A percentile compares a stretch with the other conserved stretches of the same genome.
These are phyloP conservation scores for Dryas octopetala DNA, from an alignment of 306 rosid genomes.

Conservation along the genomic window DNA sequence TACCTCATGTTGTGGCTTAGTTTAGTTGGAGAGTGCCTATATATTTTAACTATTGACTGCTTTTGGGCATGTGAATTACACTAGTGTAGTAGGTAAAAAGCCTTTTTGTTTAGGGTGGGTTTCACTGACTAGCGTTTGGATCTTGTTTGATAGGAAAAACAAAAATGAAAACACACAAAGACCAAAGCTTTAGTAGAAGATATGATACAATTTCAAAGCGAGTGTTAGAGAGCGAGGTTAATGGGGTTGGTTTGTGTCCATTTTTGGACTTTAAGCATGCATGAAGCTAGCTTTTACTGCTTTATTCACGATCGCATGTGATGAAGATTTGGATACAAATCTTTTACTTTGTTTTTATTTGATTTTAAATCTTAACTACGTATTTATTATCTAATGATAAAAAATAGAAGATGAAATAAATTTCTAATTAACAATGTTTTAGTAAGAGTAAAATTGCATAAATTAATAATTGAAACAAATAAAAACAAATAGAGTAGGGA, in stretches of 20 bases:
- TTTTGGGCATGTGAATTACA: not conserved
- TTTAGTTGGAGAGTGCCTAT: not conserved
- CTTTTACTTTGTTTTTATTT: too few species aligned
- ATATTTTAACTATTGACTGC: not conserved
- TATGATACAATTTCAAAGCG: not conserved
- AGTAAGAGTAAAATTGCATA: too few species aligned
- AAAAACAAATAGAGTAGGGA: too few species aligned
- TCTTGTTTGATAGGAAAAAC: not conserved
- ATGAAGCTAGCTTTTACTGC: not conserved
- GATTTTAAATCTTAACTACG: too few species aligned
- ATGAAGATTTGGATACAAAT: too few species aligned
- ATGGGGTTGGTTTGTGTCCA: constrained; percentile 7
- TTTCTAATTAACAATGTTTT: too few species aligned
- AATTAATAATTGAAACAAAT: too few species aligned
- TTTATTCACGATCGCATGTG: too few species aligned
- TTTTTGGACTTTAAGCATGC: constrained; percentile 1
- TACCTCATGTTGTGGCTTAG: too few species aligned
- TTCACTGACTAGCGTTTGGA: too few species aligned
- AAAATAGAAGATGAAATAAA: too few species aligned
- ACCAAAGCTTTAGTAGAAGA: not conserved
- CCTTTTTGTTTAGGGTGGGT: not conserved
- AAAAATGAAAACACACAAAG: not conserved
- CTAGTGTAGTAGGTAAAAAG: not conserved
- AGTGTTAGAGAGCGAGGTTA: not conserved
- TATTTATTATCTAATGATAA: too few species aligned